These are phyloP conservation scores for Pseudomonodictys pantanalensis DNA, from an alignment of 495 filamentous ascomycete genomes.

Conservation along the genomic window DNA sequence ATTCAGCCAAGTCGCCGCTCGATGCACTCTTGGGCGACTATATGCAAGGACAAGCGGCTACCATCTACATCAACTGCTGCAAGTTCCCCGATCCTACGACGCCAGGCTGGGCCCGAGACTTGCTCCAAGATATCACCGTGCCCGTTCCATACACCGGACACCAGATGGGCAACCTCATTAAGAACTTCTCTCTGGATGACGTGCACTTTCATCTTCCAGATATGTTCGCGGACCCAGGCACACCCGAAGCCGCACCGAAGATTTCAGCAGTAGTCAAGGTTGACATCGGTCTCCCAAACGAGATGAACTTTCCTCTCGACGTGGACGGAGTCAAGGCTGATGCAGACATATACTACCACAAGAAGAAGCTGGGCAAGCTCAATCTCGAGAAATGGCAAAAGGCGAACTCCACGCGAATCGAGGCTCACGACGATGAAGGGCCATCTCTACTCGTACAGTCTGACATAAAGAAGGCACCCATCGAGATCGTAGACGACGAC, in stretches of 20 bases:
- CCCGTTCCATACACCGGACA: conserved; percentile 80
- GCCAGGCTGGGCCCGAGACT: conserved; percentile 75
- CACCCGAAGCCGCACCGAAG: conserved; percentile 69
- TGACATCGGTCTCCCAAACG: conserved; percentile 69
- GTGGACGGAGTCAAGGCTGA: conserved; percentile 71
- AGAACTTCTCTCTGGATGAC: conserved; percentile 78
- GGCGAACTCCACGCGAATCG: conserved; percentile 71
- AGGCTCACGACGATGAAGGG: conserved; percentile 51
- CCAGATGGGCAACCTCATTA: conserved; percentile 74
- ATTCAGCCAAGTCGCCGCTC: conserved; percentile 72
- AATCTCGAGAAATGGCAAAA: conserved; percentile 77
- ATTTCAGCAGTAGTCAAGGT: conserved; percentile 81
- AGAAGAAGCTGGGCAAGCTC: conserved; percentile 70
- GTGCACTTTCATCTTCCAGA: conserved; percentile 81
- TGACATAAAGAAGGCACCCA: conserved; percentile 68
- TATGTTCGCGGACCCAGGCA: conserved; percentile 68
- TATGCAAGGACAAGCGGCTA: conserved; percentile 72
- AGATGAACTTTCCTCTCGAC: conserved; percentile 79
- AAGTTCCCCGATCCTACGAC: conserved; percentile 60
- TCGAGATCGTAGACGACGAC: conserved; percentile 73
- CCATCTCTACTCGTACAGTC: conserved; percentile 68
- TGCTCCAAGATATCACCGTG: conserved; percentile 77
- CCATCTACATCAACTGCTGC: conserved; percentile 76
- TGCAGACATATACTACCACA: conserved; percentile 74
- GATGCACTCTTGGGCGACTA: conserved; percentile 80